Evolutionary conservation across 176 grass and related monocot species (phyloP).

Genomic region (Lolium rigidum): DNA sequence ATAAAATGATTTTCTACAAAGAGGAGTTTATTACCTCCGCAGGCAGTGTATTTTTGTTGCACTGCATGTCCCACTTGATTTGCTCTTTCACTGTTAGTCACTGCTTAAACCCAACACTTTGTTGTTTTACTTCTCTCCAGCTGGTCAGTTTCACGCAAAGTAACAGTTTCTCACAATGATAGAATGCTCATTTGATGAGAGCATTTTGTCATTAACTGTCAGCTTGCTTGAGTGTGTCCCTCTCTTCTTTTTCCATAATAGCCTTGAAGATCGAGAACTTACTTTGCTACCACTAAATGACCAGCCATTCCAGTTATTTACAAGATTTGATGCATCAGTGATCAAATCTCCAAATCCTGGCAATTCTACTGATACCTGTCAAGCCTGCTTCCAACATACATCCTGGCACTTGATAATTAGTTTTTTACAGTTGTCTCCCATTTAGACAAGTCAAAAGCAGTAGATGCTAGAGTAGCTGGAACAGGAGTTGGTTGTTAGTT

Average conservation of each 20-base stretch:
- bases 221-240: not conserved
- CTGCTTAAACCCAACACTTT: slow-evolving; percentile 35
- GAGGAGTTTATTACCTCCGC: slow-evolving; percentile 20
- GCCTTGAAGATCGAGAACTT: slow-evolving; percentile 5
- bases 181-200: slow-evolving; percentile 40
- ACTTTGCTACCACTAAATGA: slow-evolving; percentile 27
- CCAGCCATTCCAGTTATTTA: slow-evolving; percentile 32
- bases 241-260: slow-evolving; percentile 13
- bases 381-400: slow-evolving; percentile 18
- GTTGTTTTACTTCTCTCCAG: slow-evolving; percentile 40
- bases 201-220: slow-evolving; percentile 27
- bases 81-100: slow-evolving; percentile 23
- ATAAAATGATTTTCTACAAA: slow-evolving; percentile 29
- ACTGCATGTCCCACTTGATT: slow-evolving; percentile 24
- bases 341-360: slow-evolving; percentile 31
- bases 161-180: slow-evolving; percentile 40
- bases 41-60: slow-evolving; percentile 33
- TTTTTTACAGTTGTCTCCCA: slow-evolving; percentile 4
- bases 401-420: not conserved
- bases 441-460: not conserved
- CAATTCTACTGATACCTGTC: not conserved
- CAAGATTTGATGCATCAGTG: slow-evolving; percentile 22
- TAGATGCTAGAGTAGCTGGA: slow-evolving; percentile 28
- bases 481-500: slow-evolving; percentile 11
- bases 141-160: slow-evolving; percentile 45